Evolutionary conservation across 805 yeast genomes (phyloP).

Genomic region (Monosporozyma unispora): DNA sequence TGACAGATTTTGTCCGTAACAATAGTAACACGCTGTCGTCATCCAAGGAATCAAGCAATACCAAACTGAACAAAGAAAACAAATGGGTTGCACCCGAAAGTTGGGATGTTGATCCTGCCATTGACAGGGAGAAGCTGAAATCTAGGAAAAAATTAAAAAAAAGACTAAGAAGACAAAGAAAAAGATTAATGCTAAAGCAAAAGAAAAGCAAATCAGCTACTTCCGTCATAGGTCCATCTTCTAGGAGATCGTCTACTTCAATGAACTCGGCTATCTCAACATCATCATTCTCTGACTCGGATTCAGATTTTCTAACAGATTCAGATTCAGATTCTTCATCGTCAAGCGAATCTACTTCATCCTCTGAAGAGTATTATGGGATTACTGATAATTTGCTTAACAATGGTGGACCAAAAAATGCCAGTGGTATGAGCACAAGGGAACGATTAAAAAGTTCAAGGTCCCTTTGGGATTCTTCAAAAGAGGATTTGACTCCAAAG

Average conservation of each 20-base stretch:
- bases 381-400: not conserved
- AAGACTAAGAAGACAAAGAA: not conserved
- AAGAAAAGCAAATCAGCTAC: not conserved
- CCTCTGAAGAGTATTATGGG: not conserved
- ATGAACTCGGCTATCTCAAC: not conserved
- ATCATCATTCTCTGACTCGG: not conserved
- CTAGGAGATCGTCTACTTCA: not conserved
- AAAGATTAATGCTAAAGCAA: not conserved
- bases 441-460: not conserved
- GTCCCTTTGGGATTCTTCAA: not conserved
- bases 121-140: conserved; percentile 7
- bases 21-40: not conserved
- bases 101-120: conserved; percentile 44
- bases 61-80: not conserved
- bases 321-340: conserved; percentile 1
- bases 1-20: not conserved
- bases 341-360: not conserved
- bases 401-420: not conserved
- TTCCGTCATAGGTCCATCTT: not conserved
- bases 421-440: not conserved
- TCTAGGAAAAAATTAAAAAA: not conserved
- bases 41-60: not conserved
- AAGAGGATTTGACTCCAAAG: not conserved
- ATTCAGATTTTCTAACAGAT: not conserved
- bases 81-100: conserved; percentile 51